Evolutionary conservation across 2,329 filamentous ascomycete genomes (phyloP), one percentile per base, ranked within the genome.

Genomic region (Pseudogymnoascus pannorum): DNA sequence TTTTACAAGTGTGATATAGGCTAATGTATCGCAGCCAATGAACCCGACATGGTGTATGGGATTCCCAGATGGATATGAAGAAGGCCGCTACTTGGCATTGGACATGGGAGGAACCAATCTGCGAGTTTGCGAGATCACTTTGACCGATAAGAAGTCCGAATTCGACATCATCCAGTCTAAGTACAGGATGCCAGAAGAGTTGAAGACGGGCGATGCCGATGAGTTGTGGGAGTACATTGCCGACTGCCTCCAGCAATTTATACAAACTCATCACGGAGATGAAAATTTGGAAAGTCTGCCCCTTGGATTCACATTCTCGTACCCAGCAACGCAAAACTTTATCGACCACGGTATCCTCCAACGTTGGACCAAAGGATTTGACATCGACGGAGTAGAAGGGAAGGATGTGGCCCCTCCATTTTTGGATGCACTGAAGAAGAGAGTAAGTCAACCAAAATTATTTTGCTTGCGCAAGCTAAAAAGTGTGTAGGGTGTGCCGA

Each of bases 101-200:
- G 93, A 97, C 72, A 95, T 97, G 89, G 93, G 93, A 62, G 93
- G 93, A 69, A 97, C 93, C 71, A 97, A 97, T 75, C 78, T 97
- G 65, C 89, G 93, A 73, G 92, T 97, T 66, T 97, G 93, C 75
- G 89, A 96, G 75, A 93, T 97, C 71, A 91, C 87, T 63, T 78
- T 97, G 71, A 91, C 91, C 22, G 88, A 96, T 61, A 84, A 91
- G 72, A 89, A 91, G 77, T 92, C 91, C 60, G 89, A 93, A 74
- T 96, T 94, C 76, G 91, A 94, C 73, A 95, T 97, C 71, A 91
- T 92, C 66, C 93, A 97, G 78, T 94, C 91, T 71, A 96, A 97
- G 77, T 97, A 97, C 77, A 87, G 88, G 65, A 92, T 97, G 83
- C 93, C 93, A 0, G 89, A 95, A 71, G 91, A 96, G 75, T 82